A percentile compares a stretch with the other conserved stretches of the same genome.
phyloP scores from a whole-genome alignment of 2,329 filamentous ascomycete genomes.

The Colletotrichum incanum region DNA sequence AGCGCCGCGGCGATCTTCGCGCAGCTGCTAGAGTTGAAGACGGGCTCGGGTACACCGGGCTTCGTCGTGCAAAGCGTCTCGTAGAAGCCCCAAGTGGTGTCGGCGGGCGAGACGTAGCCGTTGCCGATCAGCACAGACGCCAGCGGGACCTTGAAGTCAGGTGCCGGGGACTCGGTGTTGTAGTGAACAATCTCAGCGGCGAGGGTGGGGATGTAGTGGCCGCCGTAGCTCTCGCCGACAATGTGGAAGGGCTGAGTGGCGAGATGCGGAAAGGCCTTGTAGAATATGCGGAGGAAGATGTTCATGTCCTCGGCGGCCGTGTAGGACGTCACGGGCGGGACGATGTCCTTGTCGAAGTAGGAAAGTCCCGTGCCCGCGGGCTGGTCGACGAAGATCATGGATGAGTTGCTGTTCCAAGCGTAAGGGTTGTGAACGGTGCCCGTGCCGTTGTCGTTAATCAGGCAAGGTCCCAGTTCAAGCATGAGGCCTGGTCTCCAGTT shows the following conservation, averaged over 20 bases:
- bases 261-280: conserved; percentile 60
- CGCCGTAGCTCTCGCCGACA: conserved; percentile 65
- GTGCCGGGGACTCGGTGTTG: conserved; percentile 57
- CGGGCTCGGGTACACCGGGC: conserved; percentile 42
- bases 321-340: conserved; percentile 55
- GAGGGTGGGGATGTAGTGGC: conserved; percentile 63
- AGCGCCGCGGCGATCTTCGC: conserved; percentile 55
- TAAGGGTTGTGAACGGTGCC: conserved; percentile 41
- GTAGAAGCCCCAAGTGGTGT: conserved; percentile 45
- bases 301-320: conserved; percentile 64
- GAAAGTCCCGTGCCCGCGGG: conserved; percentile 75
- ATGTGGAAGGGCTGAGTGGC: conserved; percentile 59
- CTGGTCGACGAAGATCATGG: conserved; percentile 62
- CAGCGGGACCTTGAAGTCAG: conserved; percentile 57
- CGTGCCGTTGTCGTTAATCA: conserved; percentile 37
- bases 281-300: conserved; percentile 64
- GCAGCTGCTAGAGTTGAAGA: conserved; percentile 44
- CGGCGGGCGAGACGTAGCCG: conserved; percentile 54
- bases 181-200: conserved; percentile 61
- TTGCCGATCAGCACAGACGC: conserved; percentile 63
- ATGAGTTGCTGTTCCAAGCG: conserved; percentile 46
- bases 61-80: conserved; percentile 45
- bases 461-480: conserved; percentile 43
- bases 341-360: conserved; percentile 49
- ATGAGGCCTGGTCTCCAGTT: conserved; percentile 24